phyloP scores from a whole-genome alignment of 2,329 filamentous ascomycete species.

The Didymella exigua region DNA sequence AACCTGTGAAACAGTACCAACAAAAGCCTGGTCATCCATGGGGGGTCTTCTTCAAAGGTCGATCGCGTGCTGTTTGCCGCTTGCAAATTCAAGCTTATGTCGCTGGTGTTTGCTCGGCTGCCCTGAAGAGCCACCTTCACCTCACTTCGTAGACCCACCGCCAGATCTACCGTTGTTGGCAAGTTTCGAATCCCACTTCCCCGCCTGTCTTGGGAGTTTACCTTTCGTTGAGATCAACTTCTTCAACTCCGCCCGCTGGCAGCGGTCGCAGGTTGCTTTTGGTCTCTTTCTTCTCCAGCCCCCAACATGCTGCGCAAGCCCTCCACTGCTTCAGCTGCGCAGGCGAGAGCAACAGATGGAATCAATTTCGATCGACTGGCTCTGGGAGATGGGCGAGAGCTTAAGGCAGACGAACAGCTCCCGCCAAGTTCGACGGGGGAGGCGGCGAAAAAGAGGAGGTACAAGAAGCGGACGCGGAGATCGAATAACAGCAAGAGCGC shows the following conservation, averaged over 20 bases:
- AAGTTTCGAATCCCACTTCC: not conserved
- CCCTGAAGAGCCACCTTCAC: not conserved
- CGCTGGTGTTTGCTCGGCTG: not conserved
- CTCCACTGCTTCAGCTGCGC: not conserved
- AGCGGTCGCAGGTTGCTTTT: not conserved
- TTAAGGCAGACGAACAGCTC: not conserved
- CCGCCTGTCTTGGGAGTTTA: not conserved
- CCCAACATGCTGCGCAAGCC: not conserved
- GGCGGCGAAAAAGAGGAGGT: not conserved
- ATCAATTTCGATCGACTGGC: not conserved
- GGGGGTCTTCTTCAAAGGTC: not conserved
- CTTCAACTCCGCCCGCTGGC: not conserved
- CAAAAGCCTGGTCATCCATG: not conserved
- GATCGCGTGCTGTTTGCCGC: not conserved
- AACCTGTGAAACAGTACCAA: not conserved
- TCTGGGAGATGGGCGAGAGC: not conserved
- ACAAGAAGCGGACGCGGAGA: not conserved
- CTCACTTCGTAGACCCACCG: not conserved
- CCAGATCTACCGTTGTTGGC: not conserved
- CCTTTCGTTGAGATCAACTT: not conserved
- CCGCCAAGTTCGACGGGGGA: not conserved
- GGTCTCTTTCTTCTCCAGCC: not conserved
- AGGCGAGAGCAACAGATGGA: not conserved
- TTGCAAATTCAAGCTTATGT: not conserved
- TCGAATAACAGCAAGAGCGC: not conserved